Evolutionary conservation across 148 eudicot species (phyloP), one percentile per base, ranked within the genome.

Genomic region (Camellia granthamiana): DNA sequence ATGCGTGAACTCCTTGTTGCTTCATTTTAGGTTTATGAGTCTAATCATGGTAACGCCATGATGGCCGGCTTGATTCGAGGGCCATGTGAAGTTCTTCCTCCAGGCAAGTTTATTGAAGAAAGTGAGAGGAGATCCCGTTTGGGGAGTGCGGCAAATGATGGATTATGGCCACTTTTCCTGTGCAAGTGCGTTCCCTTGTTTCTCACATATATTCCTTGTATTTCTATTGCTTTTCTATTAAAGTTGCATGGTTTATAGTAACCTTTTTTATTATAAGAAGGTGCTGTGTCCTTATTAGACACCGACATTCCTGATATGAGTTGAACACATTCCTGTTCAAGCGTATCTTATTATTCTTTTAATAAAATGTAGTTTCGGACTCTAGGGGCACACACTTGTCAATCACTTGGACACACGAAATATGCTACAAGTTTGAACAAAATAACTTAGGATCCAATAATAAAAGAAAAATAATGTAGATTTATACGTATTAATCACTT

Each of bases 31-130:
- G 97, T 95, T 16, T 95, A 92, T 76, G 97, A 95, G 81, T 95
- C 97, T 81, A 90, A 90, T 79, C 87, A 84, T 83, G 91, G 85
- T 71, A 86, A 78, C 76, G 72, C 84, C 38, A 13, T 91, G 70
- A 78, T 83, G 91, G 95, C 97, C 83, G 87, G 91, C 72, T 84
- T 85, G 69, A 84, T 93, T 79, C 88, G 90, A 83, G 90, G 94
- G 77, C 97, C 90, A 11, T 93, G 97, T 84, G 84, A 89, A 83
- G 97, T 95, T 85, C 92, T 89, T 87, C 94, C 93, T 71, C 88
- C 92, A 42, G 82, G 89, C 68, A 88, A 84, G 58, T 93, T 84
- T 79, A 87, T 86, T 77, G 94, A 90, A 83, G 94, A 92, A 67
- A 86, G 61, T 77, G 87, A 81, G 73, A 83, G 61, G 81, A 88